Evolutionary conservation across 2,329 filamentous ascomycete species (phyloP), one percentile per base, ranked within the genome.

Genomic region (Meredithiella fracta): DNA sequence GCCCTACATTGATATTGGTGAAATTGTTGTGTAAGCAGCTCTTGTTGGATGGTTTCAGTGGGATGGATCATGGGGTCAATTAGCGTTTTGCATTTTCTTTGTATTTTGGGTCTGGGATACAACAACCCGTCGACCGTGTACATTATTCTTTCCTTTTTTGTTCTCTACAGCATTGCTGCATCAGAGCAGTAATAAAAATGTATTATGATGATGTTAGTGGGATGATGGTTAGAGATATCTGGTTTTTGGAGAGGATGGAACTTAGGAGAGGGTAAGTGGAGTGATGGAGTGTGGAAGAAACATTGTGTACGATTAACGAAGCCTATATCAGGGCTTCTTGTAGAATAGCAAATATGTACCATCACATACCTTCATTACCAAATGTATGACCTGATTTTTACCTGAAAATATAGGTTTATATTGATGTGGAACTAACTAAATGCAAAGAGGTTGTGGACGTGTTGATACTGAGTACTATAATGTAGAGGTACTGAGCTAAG

Each of bases 1-100:
- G 1, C 77, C 76, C 54, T 73, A 86, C 63, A 76, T 87, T 60
- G 83, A 87, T 66, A 75, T 82, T 60, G 83, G 83, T 55, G 83
- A 87, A 71, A 74, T 87, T 61, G 73, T 86, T 67, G 14, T 75
- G 67, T 55, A 37, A 42, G 37, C 11, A 9, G 47, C 14, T 34
- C 37, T 47, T 50, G 17, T 15, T 40, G 11, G 22, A 22, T 14
- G 15, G 20, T 53, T 40, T 42, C n/a, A 3, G 51, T 9, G 20
- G n/a, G 51, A 53, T 25, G n/a, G 34, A 22, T 34, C 4, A 20
- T 6, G 51, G 51, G 31, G 34, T 25, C 34, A 22, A 37, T 23
- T 14, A 52, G 26, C 34, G 26, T 38, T 25, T 29, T 54, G 25
- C n/a, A 29, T 23, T 54, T 50, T 37, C 34, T 25, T 40, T 55